phyloP scores from a whole-genome alignment of 1,139 yeast genomes.

The Saccharomycopsis phalli region DNA sequence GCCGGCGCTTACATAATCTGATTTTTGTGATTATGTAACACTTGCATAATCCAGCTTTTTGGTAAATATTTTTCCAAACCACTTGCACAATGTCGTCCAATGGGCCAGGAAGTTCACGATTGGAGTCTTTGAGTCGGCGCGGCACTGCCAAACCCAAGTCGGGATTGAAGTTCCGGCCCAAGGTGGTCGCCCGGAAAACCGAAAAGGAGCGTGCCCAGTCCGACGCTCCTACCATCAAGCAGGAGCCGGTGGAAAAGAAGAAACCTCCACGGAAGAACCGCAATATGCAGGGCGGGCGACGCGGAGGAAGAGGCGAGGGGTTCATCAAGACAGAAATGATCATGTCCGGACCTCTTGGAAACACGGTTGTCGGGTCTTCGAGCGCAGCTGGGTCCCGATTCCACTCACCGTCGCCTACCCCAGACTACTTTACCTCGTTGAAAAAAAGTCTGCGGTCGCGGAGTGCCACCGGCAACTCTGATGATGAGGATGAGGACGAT shows the following conservation, averaged over 20 bases:
- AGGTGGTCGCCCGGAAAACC: conserved; percentile 70
- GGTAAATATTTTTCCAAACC: too few species aligned
- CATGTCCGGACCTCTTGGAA: conserved; percentile 60
- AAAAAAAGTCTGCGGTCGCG: conserved; percentile 14
- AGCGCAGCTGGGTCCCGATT: conserved; percentile 22
- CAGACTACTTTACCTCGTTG: conserved; percentile 21
- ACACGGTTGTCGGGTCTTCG: neutral
- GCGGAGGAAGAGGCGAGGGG: conserved; percentile 35
- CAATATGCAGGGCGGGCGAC: conserved; percentile 29
- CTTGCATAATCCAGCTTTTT: too few species aligned
- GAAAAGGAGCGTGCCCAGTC: conserved; percentile 71
- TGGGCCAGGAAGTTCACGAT: conserved; percentile 5
- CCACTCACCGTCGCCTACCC: conserved; percentile 23
- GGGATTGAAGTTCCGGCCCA: conserved; percentile 66
- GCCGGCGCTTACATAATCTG: too few species aligned
- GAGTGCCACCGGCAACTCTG: conserved; percentile 12
- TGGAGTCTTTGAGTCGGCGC: conserved; percentile 15
- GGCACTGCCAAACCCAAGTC: conserved; percentile 30
- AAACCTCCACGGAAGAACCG: neutral
- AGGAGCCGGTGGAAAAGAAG: conserved; percentile 21
- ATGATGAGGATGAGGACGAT: conserved; percentile 16
- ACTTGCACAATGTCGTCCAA: conserved; percentile 4
- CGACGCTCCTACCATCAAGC: conserved; percentile 53
- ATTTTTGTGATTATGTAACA: too few species aligned
- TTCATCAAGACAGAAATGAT: conserved; percentile 59